Conservation (phyloP, 805 yeast species). For the Cyberlindnera bimundalis region DNA sequence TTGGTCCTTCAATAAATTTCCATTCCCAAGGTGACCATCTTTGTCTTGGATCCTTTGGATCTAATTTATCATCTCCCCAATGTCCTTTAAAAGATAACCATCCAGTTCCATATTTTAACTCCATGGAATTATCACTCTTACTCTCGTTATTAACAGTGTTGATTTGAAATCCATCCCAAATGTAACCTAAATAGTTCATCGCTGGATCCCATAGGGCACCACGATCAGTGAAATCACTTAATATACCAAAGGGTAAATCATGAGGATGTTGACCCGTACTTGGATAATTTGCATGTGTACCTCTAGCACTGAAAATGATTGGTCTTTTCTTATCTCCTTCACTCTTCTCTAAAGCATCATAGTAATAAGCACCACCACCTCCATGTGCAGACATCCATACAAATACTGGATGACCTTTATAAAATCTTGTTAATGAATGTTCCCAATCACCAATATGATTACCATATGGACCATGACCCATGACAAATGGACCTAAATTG, state of each 20-base stretch:
- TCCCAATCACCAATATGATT: constrained; percentile 99
- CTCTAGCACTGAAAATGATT: constrained; percentile 83
- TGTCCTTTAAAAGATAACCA: constrained; percentile 83
- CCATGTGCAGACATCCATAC: constrained; percentile 99
- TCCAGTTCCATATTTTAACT: constrained; percentile 29
- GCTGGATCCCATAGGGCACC: constrained; percentile 97
- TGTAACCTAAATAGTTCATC: constrained; percentile 75
- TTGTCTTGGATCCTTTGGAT: constrained; percentile 72
- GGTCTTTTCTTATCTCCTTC: constrained; percentile 47
- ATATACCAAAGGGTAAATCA: constrained; percentile 87
- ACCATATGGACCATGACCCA: constrained; percentile 98
- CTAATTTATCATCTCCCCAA: constrained; percentile 86
- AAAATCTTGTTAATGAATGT: constrained; percentile 82
- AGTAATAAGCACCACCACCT: constrained; percentile 88
- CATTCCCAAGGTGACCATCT: constrained; percentile 85
- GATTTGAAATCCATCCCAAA: constrained; percentile 58
- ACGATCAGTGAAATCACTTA: constrained; percentile 90
- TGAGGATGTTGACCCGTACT: constrained; percentile 96
- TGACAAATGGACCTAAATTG: constrained; percentile 92
- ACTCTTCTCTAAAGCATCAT: constrained; percentile 59
- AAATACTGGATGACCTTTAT: constrained; percentile 72
- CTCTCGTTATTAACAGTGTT: constrained; percentile 34
- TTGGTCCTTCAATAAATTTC: constrained; percentile 89
- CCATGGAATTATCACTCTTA: constrained; percentile 27
- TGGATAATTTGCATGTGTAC: constrained; percentile 96